Conservation (phyloP, 805 yeast species). For the Saturnispora mendoncae region DNA sequence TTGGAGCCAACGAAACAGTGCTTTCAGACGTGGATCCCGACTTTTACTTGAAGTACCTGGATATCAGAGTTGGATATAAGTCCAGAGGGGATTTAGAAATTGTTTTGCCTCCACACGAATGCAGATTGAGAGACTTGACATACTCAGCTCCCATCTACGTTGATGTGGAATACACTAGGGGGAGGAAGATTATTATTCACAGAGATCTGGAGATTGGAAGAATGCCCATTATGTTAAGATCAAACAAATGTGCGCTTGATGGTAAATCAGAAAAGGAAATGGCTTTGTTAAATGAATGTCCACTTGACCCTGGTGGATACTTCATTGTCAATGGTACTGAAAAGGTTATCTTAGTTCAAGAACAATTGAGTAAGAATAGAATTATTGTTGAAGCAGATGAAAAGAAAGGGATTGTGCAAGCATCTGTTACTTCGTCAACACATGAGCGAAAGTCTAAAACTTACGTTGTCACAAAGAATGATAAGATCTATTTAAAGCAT, state of each 20-base stretch:
- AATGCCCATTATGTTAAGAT: constrained; percentile 97
- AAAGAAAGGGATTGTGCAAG: constrained; percentile 88
- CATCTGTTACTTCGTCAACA: constrained; percentile 95
- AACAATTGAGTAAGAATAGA: constrained; percentile 93
- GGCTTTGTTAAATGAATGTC: constrained; percentile 90
- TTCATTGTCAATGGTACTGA: constrained; percentile 97
- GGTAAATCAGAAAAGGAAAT: constrained; percentile 72
- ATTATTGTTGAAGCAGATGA: constrained; percentile 97
- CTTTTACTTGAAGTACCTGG: constrained; percentile 85
- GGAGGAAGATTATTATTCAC: constrained; percentile 83
- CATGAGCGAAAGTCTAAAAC: constrained; percentile 98
- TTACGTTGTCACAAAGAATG: constrained; percentile 87
- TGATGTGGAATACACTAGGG: constrained; percentile 95
- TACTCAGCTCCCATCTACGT: constrained; percentile 94
- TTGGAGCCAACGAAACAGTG: constrained; percentile 81
- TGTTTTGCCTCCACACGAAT: constrained; percentile 83
- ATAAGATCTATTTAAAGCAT: constrained; percentile 82
- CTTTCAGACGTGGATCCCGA: constrained; percentile 96
- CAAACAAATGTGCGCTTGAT: constrained; percentile 80
- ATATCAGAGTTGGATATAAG: constrained; percentile 82
- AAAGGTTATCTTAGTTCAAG: constrained; percentile 93
- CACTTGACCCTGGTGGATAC: constrained; percentile 97
- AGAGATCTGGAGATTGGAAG: constrained; percentile 90
- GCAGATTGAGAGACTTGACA: constrained; percentile 87
- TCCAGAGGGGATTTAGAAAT: constrained; percentile 47